Percentiles rank a stretch among this genome's conserved stretches.
phyloP scores from a whole-genome alignment of 208 protist genomes.

The Sergeia podlipaevii region DNA sequence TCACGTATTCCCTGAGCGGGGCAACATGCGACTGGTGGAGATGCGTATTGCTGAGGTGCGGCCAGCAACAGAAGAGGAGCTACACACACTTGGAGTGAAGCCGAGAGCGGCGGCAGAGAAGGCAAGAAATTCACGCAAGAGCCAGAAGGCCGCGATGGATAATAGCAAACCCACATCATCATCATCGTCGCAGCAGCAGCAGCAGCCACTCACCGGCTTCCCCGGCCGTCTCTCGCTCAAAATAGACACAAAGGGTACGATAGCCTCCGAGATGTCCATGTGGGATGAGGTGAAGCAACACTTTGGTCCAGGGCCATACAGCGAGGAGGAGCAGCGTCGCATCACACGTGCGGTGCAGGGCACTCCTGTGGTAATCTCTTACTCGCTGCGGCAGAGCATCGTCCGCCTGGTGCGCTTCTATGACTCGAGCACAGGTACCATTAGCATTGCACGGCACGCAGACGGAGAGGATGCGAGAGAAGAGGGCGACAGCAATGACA shows the following conservation, averaged over 20 bases:
- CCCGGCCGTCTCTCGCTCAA: conserved; percentile 54
- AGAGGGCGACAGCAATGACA: too few relatives aligned
- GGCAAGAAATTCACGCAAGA: not conserved
- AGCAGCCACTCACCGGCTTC: not conserved
- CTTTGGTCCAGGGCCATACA: conserved; percentile 78
- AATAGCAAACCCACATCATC: not conserved
- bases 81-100: conserved; percentile 1
- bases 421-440: not conserved
- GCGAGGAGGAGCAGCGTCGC: conserved; percentile 45
- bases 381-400: conserved; percentile 65
- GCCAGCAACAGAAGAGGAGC: not conserved
- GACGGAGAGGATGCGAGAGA: not conserved
- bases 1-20: conserved; percentile 48
- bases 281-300: conserved; percentile 84
- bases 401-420: conserved; percentile 68
- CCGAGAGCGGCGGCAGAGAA: not conserved
- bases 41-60: conserved; percentile 12
- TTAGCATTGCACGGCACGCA: not conserved
- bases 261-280: conserved; percentile 77
- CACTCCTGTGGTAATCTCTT: conserved; percentile 65
- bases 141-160: not conserved
- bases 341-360: conserved; percentile 63
- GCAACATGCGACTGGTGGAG: conserved; percentile 66
- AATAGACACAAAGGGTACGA: conserved; percentile 84
- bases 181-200: not conserved